Evolutionary conservation across 2,329 filamentous ascomycete species (phyloP).

Genomic region (Monilinia fructicola): DNA sequence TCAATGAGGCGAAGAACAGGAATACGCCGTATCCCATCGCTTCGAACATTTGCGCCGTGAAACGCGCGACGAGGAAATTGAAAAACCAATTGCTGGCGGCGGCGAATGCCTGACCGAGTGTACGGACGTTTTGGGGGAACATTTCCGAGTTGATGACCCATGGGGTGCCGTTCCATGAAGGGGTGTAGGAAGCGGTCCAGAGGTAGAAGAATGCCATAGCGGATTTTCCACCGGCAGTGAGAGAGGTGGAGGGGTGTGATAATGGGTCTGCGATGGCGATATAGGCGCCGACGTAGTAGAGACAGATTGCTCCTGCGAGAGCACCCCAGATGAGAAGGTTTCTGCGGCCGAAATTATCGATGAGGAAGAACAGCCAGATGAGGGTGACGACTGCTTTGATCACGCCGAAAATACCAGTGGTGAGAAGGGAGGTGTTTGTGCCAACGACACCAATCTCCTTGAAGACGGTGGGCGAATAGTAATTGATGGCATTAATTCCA

Average conservation of each 20-base stretch:
- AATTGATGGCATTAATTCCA: slow-evolving; percentile 36
- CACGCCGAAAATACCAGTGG: slow-evolving; percentile 34
- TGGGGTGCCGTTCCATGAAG: slow-evolving; percentile 37
- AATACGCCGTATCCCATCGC: slow-evolving; percentile 63
- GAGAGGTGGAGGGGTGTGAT: slow-evolving; percentile 36
- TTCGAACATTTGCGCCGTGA: slow-evolving; percentile 65
- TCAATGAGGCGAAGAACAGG: slow-evolving; percentile 66
- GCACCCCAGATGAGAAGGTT: slow-evolving; percentile 41
- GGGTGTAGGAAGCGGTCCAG: slow-evolving; percentile 53
- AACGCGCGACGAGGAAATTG: slow-evolving; percentile 68
- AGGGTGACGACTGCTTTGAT: slow-evolving; percentile 33
- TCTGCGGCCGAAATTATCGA: slow-evolving; percentile 59
- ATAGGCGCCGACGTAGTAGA: slow-evolving; percentile 37
- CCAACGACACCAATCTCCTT: slow-evolving; percentile 32
- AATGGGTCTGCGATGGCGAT: slow-evolving; percentile 42
- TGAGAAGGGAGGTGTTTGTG: slow-evolving; percentile 31
- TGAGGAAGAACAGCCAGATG: slow-evolving; percentile 56
- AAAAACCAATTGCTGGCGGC: slow-evolving; percentile 67
- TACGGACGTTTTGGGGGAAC: slow-evolving; percentile 57
- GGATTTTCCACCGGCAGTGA: slow-evolving; percentile 49
- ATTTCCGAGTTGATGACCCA: slow-evolving; percentile 38
- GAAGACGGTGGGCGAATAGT: slow-evolving; percentile 35
- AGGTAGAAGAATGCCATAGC: slow-evolving; percentile 73
- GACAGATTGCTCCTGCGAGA: slow-evolving; percentile 25
- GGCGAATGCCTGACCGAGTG: slow-evolving; percentile 70